These are phyloP conservation scores for Zalerion maritima DNA, from an alignment of 495 filamentous ascomycete genomes.

Conservation along the genomic window DNA sequence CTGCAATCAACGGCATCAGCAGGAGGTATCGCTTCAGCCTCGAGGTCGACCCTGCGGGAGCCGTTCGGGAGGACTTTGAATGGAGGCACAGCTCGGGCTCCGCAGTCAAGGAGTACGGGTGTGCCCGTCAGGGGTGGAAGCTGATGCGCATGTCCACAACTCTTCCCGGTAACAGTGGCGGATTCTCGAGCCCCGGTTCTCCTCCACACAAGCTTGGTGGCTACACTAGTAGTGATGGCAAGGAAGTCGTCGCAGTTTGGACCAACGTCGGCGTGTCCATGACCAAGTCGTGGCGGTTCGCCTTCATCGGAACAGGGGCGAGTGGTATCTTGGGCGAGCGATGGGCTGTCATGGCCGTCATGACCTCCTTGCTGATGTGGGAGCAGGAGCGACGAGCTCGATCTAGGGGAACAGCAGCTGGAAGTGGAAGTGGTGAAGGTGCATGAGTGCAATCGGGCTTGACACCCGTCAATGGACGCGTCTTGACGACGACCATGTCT, in stretches of 20 bases:
- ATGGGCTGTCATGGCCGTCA: constrained; percentile 18
- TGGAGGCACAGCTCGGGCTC: constrained; percentile 14
- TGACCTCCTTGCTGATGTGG: constrained; percentile 14
- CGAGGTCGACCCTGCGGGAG: constrained; percentile 7
- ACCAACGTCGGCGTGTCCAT: constrained; percentile 4
- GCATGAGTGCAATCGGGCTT: no score
- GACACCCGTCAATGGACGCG: no score
- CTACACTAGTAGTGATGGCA: constrained; percentile 9
- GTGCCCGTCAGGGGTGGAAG: constrained; percentile 11
- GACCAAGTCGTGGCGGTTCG: constrained; percentile 11
- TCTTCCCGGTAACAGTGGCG: no score
- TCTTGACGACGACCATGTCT: no score
- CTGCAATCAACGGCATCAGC: background rate
- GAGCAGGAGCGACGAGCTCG: constrained; percentile 5
- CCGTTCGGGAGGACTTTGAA: constrained; percentile 14
- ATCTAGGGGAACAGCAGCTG: no score
- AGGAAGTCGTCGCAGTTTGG: constrained; percentile 17
- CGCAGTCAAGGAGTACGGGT: constrained; percentile 9
- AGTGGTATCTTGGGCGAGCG: constrained; percentile 15
- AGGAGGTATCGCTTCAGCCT: constrained; percentile 10
- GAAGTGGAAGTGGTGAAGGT: no score
- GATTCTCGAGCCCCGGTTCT: no score
- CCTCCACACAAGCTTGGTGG: constrained; percentile 3
- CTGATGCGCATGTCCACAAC: constrained; percentile 10
- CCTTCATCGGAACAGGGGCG: constrained; percentile 14